Conservation (phyloP, 768 basidiomycete species). For the Auriscalpium microsporum region DNA sequence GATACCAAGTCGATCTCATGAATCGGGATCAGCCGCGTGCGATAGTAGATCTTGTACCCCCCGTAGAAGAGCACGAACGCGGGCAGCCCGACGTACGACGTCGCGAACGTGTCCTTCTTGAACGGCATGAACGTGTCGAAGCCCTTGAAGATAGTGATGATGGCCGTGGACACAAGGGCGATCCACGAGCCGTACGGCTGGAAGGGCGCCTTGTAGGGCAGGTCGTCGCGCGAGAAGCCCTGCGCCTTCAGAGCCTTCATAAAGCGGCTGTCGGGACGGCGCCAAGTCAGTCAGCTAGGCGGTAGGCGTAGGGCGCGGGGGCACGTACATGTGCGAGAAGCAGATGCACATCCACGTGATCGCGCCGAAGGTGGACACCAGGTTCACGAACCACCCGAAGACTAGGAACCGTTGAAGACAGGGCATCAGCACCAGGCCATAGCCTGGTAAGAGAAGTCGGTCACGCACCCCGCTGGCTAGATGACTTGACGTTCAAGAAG, state of each 20-base stretch:
- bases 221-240: conserved; percentile 32
- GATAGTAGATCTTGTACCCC: conserved; percentile 29
- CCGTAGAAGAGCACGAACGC: conserved; percentile 28
- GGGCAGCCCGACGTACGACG: conserved; percentile 35
- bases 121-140: conserved; percentile 38
- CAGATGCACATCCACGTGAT: conserved; percentile 39
- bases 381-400: conserved; percentile 32
- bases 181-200: conserved; percentile 56
- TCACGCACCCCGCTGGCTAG: conserved; percentile 39
- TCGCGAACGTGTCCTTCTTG: conserved; percentile 50
- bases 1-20: conserved; percentile 52
- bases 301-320: neutral
- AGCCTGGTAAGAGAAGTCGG: neutral
- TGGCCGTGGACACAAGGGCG: conserved; percentile 41
- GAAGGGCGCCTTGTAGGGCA: conserved; percentile 52
- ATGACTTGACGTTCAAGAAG: conserved; percentile 46
- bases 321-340: conserved; percentile 50
- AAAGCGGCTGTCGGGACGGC: conserved; percentile 34
- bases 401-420: conserved; percentile 5
- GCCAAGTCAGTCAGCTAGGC: neutral
- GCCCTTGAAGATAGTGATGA: conserved; percentile 51
- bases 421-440: neutral
- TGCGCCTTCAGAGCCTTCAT: conserved; percentile 38
- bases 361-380: conserved; percentile 34
- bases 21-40: conserved; percentile 29